Conservation (phyloP, 2,329 filamentous ascomycete genomes). For the Fusarium sp. region DNA sequence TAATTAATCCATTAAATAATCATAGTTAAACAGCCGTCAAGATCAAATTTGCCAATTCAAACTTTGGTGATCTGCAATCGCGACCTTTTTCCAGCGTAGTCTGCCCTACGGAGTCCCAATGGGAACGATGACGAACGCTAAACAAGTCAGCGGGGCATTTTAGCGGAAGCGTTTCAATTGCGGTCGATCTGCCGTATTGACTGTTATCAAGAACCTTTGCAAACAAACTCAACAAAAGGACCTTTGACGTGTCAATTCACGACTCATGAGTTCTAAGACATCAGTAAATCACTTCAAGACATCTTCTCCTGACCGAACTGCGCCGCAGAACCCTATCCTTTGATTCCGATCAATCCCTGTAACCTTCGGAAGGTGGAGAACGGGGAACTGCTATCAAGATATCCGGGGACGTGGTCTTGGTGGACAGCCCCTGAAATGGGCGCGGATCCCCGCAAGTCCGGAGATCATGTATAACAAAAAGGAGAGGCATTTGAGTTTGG, state of each 20-base stretch:
- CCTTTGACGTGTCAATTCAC: not conserved
- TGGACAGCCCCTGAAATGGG: not conserved
- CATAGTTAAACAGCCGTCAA: not conserved
- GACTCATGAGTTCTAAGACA: not conserved
- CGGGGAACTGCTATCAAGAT: not conserved
- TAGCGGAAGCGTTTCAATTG: not conserved
- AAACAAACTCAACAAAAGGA: not conserved
- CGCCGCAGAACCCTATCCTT: not conserved
- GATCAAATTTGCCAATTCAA: not conserved
- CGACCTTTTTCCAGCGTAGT: not conserved
- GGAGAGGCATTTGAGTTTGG: not conserved
- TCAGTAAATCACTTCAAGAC: rapidly evolving
- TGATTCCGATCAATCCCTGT: not conserved
- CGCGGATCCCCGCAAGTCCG: not conserved
- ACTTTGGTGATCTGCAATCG: not conserved
- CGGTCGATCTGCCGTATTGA: not conserved
- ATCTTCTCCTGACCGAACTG: not conserved
- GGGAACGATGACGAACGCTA: not conserved
- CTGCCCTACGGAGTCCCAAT: not conserved
- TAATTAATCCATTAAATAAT: too few species aligned
- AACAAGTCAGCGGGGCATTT: not conserved
- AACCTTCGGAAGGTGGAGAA: not conserved
- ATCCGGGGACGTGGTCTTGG: not conserved
- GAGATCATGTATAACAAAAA: not conserved
- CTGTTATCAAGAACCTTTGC: not conserved